Evolutionary conservation across 768 basidiomycete genomes (phyloP).

Genomic region (Lactarius vividus): DNA sequence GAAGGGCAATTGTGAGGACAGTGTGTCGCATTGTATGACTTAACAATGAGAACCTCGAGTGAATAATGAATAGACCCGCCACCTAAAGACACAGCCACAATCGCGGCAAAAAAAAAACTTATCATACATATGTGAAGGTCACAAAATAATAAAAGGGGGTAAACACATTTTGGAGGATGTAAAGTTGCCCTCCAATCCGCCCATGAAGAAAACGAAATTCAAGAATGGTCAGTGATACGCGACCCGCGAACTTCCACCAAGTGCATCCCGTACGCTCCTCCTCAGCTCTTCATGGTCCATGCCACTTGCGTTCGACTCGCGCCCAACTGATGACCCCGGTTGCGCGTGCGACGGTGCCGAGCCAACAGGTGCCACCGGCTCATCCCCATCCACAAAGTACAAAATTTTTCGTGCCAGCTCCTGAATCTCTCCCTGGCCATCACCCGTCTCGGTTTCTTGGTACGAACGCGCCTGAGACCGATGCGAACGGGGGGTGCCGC

Average conservation of each 20-base stretch:
- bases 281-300: conserved; percentile 79
- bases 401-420: conserved; percentile 80
- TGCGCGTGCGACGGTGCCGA: conserved; percentile 63
- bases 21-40: neutral
- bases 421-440: conserved; percentile 91
- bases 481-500: conserved; percentile 67
- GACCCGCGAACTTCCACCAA: conserved; percentile 58
- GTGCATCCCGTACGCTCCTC: conserved; percentile 79
- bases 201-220: neutral
- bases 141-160: conserved; percentile 20
- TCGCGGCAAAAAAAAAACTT: neutral
- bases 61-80: neutral
- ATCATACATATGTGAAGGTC: conserved; percentile 20
- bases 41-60: neutral
- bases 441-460: conserved; percentile 79
- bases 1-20: neutral
- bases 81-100: neutral
- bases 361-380: conserved; percentile 58
- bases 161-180: neutral
- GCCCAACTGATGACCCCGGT: conserved; percentile 65
- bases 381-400: conserved; percentile 82
- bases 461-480: conserved; percentile 68
- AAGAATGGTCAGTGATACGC: conserved; percentile 27
- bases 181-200: conserved; percentile 1
- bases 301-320: conserved; percentile 46